These are phyloP conservation scores for Lentinula sp. DNA, from an alignment of 768 basidiomycete species.

Conservation along the genomic window DNA sequence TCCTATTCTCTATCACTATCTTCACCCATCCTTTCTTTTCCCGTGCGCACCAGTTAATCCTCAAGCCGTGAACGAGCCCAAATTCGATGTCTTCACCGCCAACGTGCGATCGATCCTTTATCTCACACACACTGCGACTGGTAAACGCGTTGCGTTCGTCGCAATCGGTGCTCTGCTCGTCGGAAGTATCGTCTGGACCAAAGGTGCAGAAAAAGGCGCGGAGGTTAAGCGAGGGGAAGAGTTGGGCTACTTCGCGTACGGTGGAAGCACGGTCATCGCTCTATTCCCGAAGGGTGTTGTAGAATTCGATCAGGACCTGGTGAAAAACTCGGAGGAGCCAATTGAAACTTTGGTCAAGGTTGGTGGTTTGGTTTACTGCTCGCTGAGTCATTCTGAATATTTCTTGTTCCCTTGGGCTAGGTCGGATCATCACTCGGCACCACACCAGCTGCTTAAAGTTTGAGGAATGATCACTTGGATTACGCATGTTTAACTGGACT, in stretches of 20 bases:
- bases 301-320: conserved; percentile 59
- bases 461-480: background rate
- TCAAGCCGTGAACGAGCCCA: conserved; percentile 64
- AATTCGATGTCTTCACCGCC: conserved; percentile 60
- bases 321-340: conserved; percentile 42
- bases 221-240: conserved; percentile 60
- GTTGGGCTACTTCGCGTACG: conserved; percentile 66
- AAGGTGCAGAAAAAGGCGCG: conserved; percentile 31
- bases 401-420: background rate
- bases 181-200: conserved; percentile 67
- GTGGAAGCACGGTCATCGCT: conserved; percentile 66
- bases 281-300: conserved; percentile 51
- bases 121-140: conserved; percentile 39
- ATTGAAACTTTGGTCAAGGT: conserved; percentile 67
- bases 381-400: background rate
- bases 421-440: background rate
- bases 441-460: background rate
- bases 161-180: conserved; percentile 82
- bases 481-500: background rate
- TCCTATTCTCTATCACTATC: background rate
- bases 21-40: background rate
- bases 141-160: conserved; percentile 55
- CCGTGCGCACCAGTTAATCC: conserved; percentile 50
- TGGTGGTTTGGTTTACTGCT: conserved; percentile 9
- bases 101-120: conserved; percentile 55